phyloP scores from a whole-genome alignment of 2,329 filamentous ascomycete species.

The Beauveria sp. region DNA sequence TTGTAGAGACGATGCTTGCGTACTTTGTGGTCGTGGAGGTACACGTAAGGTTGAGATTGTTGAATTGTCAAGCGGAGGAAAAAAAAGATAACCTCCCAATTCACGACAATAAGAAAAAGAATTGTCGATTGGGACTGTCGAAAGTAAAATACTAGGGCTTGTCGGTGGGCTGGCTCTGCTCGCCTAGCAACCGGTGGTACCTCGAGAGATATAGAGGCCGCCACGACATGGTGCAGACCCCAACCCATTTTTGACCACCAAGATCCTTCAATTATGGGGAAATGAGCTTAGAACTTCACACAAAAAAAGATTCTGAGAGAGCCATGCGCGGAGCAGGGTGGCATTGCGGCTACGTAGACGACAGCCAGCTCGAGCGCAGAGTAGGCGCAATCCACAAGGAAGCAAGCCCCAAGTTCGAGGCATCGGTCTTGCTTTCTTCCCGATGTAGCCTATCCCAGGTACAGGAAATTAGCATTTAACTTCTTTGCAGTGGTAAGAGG shows the following conservation, averaged over 20 bases:
- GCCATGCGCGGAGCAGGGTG: not conserved
- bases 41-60: too few relatives aligned
- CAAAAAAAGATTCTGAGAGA: not conserved
- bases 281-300: not conserved
- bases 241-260: not conserved
- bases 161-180: too few relatives aligned
- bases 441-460: not conserved
- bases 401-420: not conserved
- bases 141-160: too few relatives aligned
- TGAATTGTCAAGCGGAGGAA: too few relatives aligned
- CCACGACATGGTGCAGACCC: not conserved
- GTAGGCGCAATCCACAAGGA: slow-evolving; percentile 5
- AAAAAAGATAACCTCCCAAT: too few relatives aligned
- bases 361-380: not conserved
- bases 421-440: not conserved
- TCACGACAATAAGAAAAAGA: too few relatives aligned
- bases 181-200: not conserved
- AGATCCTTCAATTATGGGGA: not conserved
- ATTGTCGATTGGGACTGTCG: too few relatives aligned
- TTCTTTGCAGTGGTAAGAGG: not conserved
- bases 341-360: not conserved
- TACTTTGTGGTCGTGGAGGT: too few relatives aligned
- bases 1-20: too few relatives aligned
- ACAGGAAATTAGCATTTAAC: too few relatives aligned
- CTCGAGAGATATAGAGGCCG: not conserved